Base-by-base conservation (phyloP, 176 grass and related monocot genomes). In the Hyparrhenia diplandra region DNA sequence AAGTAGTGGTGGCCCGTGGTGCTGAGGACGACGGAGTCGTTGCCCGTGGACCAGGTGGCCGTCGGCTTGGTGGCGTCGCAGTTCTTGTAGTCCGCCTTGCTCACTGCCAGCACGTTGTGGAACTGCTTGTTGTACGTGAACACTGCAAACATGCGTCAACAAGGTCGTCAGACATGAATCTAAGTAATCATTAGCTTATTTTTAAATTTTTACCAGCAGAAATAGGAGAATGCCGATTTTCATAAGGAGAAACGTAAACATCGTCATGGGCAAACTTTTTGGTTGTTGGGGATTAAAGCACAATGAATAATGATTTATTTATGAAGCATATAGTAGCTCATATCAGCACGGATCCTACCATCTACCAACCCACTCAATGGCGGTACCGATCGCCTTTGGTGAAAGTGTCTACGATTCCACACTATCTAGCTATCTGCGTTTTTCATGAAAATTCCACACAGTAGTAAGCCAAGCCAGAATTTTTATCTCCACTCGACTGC, bases 41-140 rank as follows among this genome's bases (percentile, higher is more conserved):
- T 97, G 70, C 94, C 94, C 41, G 91, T 85, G 41, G 84, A 46
- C 83, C 92, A 89, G 79, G 89, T 84, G 66, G 91, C 75, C 5
- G 70, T 85, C 40, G 94, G 89, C 73, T 90, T 89, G 1, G 54
- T 74, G 35, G 69, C 6, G 80, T 80, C 20, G 87, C 91, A 97
- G 28, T 69, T 84, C 80, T 86, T 84, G 89, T 88, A 97, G 78
- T 68, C 87, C 4, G 86, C 73, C 76, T 92, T 90, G 87, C 81
- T 94, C 91, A 97, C 94, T 42, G 86, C 87, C 81, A 92, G 16
- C 71, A 97, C 88, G 84, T 97, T 90, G 84, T 97, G 94, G 87
- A 90, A 90, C 47, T 87, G 88, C 65, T 90, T 91, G 91, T 88
- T 88, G 89, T 97, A 97, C 17, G 35, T 86, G 88, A 97, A 97